Conservation (phyloP, 1,284 basidiomycete genomes). For the Pyrrhoderma lamaoense region DNA sequence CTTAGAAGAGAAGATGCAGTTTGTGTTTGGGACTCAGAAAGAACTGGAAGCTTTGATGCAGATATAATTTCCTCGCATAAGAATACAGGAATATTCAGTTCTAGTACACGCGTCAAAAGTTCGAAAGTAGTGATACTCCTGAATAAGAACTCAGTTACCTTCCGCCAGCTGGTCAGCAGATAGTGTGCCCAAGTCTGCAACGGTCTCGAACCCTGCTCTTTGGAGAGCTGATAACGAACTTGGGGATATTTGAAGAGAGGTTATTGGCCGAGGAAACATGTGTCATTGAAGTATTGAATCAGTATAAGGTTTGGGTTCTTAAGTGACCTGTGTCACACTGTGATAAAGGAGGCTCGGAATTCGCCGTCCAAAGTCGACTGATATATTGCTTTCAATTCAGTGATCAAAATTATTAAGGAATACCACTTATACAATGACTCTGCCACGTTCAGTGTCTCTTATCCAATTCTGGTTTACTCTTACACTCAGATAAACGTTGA, state of each 20-base stretch:
- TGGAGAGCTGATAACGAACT: constrained; percentile 36
- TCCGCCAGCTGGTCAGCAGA: constrained; percentile 36
- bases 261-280: constrained; percentile 25
- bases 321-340: too few relatives aligned
- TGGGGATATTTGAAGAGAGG: constrained; percentile 32
- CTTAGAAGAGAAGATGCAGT: constrained; percentile 44
- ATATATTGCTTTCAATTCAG: too few relatives aligned
- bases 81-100: constrained; percentile 37
- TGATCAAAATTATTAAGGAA: too few relatives aligned
- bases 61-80: constrained; percentile 41
- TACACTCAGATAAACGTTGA: too few relatives aligned
- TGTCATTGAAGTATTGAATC: too few relatives aligned
- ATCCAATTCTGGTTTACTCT: too few relatives aligned
- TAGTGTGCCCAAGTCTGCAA: constrained; percentile 36
- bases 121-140: not conserved
- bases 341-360: too few relatives aligned
- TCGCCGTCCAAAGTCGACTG: too few relatives aligned
- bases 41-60: constrained; percentile 18
- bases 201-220: constrained; percentile 44
- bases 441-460: too few relatives aligned
- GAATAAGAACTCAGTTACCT: constrained; percentile 29
- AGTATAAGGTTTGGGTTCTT: too few relatives aligned
- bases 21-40: constrained; percentile 40
- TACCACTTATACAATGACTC: too few relatives aligned
- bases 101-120: constrained; percentile 26